These are phyloP conservation scores for Jackrogersella minutella DNA, from an alignment of 495 filamentous ascomycete genomes.

Conservation along the genomic window DNA sequence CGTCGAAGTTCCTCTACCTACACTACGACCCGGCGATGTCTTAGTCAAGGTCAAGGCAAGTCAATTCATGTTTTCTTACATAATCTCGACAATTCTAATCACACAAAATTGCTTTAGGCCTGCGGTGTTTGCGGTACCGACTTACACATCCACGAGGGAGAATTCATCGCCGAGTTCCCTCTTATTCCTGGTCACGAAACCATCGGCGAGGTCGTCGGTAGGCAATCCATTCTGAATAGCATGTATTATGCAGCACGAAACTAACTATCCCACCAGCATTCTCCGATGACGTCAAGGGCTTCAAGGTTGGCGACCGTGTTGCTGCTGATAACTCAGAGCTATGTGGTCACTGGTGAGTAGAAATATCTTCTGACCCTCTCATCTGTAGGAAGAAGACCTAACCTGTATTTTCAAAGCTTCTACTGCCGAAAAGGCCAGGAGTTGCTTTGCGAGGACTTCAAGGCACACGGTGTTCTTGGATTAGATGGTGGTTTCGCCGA, in stretches of 20 bases:
- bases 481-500: constrained; percentile 76
- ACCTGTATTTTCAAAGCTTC: constrained; percentile 51
- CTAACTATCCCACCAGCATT: constrained; percentile 24
- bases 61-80: background rate
- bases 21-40: constrained; percentile 66
- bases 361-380: background rate
- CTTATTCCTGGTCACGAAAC: constrained; percentile 62
- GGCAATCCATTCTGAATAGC: background rate
- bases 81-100: constrained; percentile 11
- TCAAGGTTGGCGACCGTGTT: constrained; percentile 71
- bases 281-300: constrained; percentile 63
- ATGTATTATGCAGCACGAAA: background rate
- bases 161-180: constrained; percentile 51
- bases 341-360: constrained; percentile 65
- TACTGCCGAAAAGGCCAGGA: constrained; percentile 75
- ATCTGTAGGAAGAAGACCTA: background rate
- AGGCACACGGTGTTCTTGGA: constrained; percentile 67
- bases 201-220: constrained; percentile 61
- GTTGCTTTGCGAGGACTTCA: constrained; percentile 74
- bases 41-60: constrained; percentile 65
- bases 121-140: constrained; percentile 75
- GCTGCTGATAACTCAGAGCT: constrained; percentile 69
- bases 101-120: constrained; percentile 46
- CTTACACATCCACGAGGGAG: constrained; percentile 67
- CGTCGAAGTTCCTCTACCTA: constrained; percentile 68